A percentile compares a stretch with the other conserved stretches of the same genome.
Conservation (phyloP, 331 rosid species). For the Prunus yedoensis region DNA sequence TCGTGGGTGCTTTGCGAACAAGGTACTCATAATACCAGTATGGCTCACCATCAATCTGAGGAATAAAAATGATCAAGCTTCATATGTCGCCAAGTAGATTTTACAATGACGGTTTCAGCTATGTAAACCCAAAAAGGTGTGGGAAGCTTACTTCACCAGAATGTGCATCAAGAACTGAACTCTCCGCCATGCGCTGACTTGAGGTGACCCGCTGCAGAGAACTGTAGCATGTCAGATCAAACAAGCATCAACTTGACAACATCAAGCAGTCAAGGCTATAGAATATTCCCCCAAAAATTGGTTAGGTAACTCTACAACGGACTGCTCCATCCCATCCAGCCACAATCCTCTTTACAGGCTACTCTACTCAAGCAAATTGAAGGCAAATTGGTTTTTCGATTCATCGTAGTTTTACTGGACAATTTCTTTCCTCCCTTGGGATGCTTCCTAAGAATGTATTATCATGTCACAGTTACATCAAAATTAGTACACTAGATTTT, state of each 20-base stretch:
- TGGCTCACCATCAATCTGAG: slow-evolving; percentile 79
- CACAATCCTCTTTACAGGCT: slow-evolving; percentile 3
- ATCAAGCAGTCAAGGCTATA: not conserved
- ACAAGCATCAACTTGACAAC: not conserved
- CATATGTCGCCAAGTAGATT: not conserved
- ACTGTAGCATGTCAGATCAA: slow-evolving; percentile 25
- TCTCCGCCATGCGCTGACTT: slow-evolving; percentile 84
- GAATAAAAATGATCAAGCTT: slow-evolving; percentile 21
- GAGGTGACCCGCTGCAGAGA: slow-evolving; percentile 89
- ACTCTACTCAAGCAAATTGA: not conserved
- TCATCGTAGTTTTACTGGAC: no score
- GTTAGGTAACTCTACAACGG: not conserved
- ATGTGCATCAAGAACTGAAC: slow-evolving; percentile 93
- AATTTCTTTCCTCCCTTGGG: no score
- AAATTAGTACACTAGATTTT: no score
- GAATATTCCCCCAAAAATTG: not conserved
- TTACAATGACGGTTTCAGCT: not conserved
- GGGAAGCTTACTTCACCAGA: slow-evolving; percentile 59
- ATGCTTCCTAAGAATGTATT: no score
- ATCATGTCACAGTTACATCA: no score
- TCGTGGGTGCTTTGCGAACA: slow-evolving; percentile 90
- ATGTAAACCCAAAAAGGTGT: slow-evolving; percentile 3
- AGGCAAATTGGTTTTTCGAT: not conserved
- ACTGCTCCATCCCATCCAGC: slow-evolving; percentile 18
- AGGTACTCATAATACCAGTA: slow-evolving; percentile 93